Evolutionary conservation across 164 flowering plant genomes (phyloP), one percentile per base, ranked within the genome.

Genomic region (Macadamia integrifolia): DNA sequence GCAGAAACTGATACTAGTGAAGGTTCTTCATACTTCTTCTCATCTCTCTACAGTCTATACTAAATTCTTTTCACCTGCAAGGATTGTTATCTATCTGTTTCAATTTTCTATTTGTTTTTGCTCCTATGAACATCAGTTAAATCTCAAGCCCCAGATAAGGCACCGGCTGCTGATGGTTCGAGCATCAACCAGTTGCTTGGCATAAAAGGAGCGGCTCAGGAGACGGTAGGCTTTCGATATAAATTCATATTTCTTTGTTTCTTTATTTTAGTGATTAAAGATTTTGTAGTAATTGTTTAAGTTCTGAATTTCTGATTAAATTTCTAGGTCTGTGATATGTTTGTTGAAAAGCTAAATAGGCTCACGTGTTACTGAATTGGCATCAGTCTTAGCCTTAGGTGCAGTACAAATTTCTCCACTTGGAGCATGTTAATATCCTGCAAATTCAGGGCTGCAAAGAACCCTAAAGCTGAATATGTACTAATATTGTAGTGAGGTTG

Each of bases 111-210:
- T 6, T 35, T 35, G 40, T 35, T 35, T 56, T 43, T 17, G 65
- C 1, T 13, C 52, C 1, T 65, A 7, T 49, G 13, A 40, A 58
- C 62, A 76, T 78, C 59, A 74, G 79, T 50, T 60, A 78, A 89
- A 77, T 61, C 86, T 70, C 65, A 80, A 75, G 87, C 75, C 62
- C 92, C 97, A 14, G 89, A 84, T 76, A 86, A 85, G 67, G 85
- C 86, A n/a, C 96, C 98, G 1, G 77, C 85, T 2, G 75, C 61
- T 6, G 66, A 73, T 23, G 97, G 90, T 65, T 91, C 98, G 1
- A 87, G 84, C 68, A 64, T 93, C 71, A 89, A 93, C 31, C 98
- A 93, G 83, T 88, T 93, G 69, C 90, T 93, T 60, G 98, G 98
- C 18, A 93, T 93, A 28, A 91, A 91, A 76, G 98, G 97, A 71